Base-by-base conservation (phyloP, 1,284 basidiomycete species). In the Leccinum griseonigrum region DNA sequence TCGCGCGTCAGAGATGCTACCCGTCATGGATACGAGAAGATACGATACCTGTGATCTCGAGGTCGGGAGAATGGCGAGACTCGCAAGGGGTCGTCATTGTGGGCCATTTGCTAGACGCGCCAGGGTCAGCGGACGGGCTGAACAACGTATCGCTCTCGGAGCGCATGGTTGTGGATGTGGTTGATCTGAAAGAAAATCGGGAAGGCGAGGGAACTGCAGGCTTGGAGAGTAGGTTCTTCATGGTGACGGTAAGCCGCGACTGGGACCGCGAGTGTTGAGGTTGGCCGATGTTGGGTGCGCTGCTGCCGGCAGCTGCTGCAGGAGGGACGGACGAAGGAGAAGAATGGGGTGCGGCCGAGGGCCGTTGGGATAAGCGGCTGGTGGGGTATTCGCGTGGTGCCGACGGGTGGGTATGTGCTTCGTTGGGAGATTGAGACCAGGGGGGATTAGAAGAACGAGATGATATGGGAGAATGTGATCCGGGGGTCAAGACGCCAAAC, bases 191-290 rank as follows among this genome's bases (percentile, higher is more conserved):
- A n/a, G 71, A 64, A 53, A 68, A 56, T 0, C 69, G 69, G 2
- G 73, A 63, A 18, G 71, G 63, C 0, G 70, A 74, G 1, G 64
- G 59, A 4, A 59, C 5, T 0, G 52, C 18, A 6, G 72, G 62
- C 52, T 63, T 72, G 3, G 64, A 64, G 13, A 73, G 62, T 3
- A 75, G 54, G 28, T 56, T 74, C 63, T 73, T 73, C 2, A 75
- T 70, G 52, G 63, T 70, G n/a, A 65, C 34, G 3, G 69, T 54
- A 10, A 74, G 32, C 18, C 71, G 63, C n/a, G 70, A 71, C 18
- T 63, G 59, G n/a, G 63, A 60, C 14, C 63, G 63, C 3, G 58
- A 51, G 9, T 64, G 68, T 28, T 50, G 48, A 16, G 7, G 0
- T 28, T 50, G 48, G 8, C 22, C 3, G n/a, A n/a, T 43, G 9